These are phyloP conservation scores for Schrenkiella parvula DNA, from an alignment of 345 rosid genomes.

Conservation along the genomic window DNA sequence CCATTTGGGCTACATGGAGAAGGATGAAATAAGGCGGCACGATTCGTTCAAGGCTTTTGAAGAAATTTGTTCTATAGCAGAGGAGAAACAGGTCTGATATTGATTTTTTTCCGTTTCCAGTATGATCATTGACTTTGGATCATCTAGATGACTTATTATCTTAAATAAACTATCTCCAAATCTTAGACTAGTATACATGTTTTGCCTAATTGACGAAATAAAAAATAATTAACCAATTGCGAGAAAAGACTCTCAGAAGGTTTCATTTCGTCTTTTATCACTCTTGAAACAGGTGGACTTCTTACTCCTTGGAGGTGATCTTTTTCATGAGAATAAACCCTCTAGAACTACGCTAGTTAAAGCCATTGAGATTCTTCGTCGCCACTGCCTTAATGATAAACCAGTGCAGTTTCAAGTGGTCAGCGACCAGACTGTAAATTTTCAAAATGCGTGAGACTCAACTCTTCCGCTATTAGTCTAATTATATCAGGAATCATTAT, in stretches of 20 bases:
- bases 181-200: not conserved
- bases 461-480: slow-evolving; percentile 1
- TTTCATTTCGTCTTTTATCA: not conserved
- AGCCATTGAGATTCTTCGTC: slow-evolving; percentile 97
- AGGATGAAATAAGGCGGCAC: slow-evolving; percentile 88
- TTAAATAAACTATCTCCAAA: not conserved
- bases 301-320: slow-evolving; percentile 93
- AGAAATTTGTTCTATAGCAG: slow-evolving; percentile 93
- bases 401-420: slow-evolving; percentile 98
- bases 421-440: slow-evolving; percentile 94
- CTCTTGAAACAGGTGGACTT: slow-evolving; percentile 69
- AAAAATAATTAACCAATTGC: not conserved
- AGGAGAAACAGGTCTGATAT: slow-evolving; percentile 61
- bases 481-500: slow-evolving; percentile 1
- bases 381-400: slow-evolving; percentile 78
- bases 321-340: slow-evolving; percentile 98
- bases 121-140: not conserved
- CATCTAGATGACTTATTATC: not conserved
- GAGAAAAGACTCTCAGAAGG: not conserved
- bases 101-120: not conserved
- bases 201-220: not conserved
- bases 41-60: slow-evolving; percentile 96
- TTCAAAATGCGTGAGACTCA: slow-evolving; percentile 61
- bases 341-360: slow-evolving; percentile 89
- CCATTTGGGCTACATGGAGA: slow-evolving; percentile 97